Evolutionary conservation across 2,329 filamentous ascomycete species (phyloP), one percentile per base, ranked within the genome.

Genomic region (Macrophomina tecta): DNA sequence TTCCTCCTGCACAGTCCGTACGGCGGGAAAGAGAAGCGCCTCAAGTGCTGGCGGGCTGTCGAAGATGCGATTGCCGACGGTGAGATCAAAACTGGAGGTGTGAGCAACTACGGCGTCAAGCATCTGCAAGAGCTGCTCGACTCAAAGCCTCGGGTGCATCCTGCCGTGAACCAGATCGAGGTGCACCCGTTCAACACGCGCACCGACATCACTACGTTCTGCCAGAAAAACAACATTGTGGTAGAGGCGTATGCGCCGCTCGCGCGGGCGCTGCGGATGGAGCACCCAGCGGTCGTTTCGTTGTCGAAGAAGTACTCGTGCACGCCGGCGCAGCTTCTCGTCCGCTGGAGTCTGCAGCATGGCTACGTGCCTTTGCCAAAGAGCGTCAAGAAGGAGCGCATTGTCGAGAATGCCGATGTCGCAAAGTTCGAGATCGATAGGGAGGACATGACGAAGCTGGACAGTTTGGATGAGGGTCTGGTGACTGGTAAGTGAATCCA

Each of bases 111-210:
- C 74, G 92, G 91, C 0, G 86, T 91, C 48, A 87, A 87, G 69
- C 91, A 94, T 81, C 84, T 93, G 61, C 85, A 91, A 69, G 90
- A 93, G 74, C 80, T 93, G 58, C 84, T 92, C 73, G 82, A 83
- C 2, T 85, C 84, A 0, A 86, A 86, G 11, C 89, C 90, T 0
- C 82, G 83, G 0, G 84, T 91, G 53, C 76, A 81, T 9, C 91
- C 92, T 0, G 86, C 88, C 1, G 87, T 94, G 61, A 94, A 94
- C 73, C 92, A 95, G n/a, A 62, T 62, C 18, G 76, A 94, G 76
- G 85, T 94, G 1, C 91, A 94, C 69, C 91, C 91, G 0, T 95
- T 94, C 85, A 92, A 94, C 76, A 93, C 90, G 1, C 87, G 90
- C 63, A 83, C 82, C 0, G 83, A 84, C 45, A 93, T 95, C 69